phyloP scores from a whole-genome alignment of 2,329 filamentous ascomycete species.

The Penicillium griseofulvum region DNA sequence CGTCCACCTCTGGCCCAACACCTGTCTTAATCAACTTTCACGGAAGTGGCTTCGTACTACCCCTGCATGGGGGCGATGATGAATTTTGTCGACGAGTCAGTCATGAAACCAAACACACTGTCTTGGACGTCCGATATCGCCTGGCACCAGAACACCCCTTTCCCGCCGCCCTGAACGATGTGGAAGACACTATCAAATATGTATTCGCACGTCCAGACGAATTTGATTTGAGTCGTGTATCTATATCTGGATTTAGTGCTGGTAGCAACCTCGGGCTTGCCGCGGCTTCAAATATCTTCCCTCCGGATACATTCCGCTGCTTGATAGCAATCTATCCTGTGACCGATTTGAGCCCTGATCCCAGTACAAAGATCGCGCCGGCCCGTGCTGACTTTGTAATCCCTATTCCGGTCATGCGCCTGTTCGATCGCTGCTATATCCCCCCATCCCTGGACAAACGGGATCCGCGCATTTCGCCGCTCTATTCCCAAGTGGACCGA shows the following conservation, averaged over 20 bases:
- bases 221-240: constrained; percentile 35
- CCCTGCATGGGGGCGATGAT: constrained; percentile 31
- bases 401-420: constrained; percentile 22
- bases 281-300: constrained; percentile 29
- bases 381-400: constrained; percentile 21
- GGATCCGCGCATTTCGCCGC: constrained; percentile 36
- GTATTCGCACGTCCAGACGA: constrained; percentile 33
- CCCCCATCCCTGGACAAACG: constrained; percentile 23
- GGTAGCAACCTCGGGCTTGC: constrained; percentile 43
- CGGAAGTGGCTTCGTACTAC: constrained; percentile 36
- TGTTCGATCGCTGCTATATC: constrained; percentile 34
- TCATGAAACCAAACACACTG: constrained; percentile 28
- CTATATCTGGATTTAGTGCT: constrained; percentile 45
- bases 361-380: constrained; percentile 23
- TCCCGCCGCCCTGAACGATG: constrained; percentile 42
- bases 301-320: constrained; percentile 30
- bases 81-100: constrained; percentile 31
- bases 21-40: constrained; percentile 37
- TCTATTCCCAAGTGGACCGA: constrained; percentile 23
- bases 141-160: constrained; percentile 43
- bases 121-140: constrained; percentile 42
- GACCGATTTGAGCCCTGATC: constrained; percentile 24
- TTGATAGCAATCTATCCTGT: constrained; percentile 37
- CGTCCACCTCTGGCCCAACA: constrained; percentile 15
- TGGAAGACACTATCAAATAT: constrained; percentile 40